Evolutionary conservation across 352 stramenopile genomes (phyloP), one percentile per base, ranked within the genome.

Genomic region (Stephanocyclus meneghinianus): DNA sequence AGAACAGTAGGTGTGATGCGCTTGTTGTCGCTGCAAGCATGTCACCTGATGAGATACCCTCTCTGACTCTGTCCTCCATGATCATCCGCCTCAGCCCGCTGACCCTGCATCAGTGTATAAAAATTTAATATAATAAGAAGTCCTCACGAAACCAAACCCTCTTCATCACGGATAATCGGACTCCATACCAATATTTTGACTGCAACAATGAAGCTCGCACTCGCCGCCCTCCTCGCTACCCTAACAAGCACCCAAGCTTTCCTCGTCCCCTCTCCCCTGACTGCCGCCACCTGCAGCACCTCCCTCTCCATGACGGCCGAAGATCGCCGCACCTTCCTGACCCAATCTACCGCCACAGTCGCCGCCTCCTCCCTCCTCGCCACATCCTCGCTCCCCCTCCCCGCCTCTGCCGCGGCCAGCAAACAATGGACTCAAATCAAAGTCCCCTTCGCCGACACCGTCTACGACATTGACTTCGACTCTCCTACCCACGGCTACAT

Each of bases 401-500:
- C 73, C 9, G 80, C 83, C 29, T 57, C 80, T n/a, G 85, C 84
- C 57, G 85, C 83, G 6, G 63, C 84, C n/a, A 74, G 69, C 1
- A 80, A 83, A 71, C 77, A 84, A 60, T 95, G 92, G 93, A 78
- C 73, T 44, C 79, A 88, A 68, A 79, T 95, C 29, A 48, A 75
- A 32, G 68, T 95, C 10, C 92, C 93, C 30, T 92, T 95, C 64
- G 74, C 86, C 6, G 91, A 94, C 47, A 95, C 93, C 16, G 76
- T 96, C 3, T 96, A 93, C 77, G 93, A 95, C 82, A 94, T 96
- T 78, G 90, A 92, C 70, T 96, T 96, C 78, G 91, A 96, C 69
- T 91, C 79, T 26, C 53, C 72, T 15, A 83, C 72, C n/a, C 92
- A 96, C 71, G 92, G 93, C 45, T 95, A 95, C 79, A 74, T 96